Evolutionary conservation across 306 rosid genomes (phyloP).

Genomic region (Lathyrus sativus): DNA sequence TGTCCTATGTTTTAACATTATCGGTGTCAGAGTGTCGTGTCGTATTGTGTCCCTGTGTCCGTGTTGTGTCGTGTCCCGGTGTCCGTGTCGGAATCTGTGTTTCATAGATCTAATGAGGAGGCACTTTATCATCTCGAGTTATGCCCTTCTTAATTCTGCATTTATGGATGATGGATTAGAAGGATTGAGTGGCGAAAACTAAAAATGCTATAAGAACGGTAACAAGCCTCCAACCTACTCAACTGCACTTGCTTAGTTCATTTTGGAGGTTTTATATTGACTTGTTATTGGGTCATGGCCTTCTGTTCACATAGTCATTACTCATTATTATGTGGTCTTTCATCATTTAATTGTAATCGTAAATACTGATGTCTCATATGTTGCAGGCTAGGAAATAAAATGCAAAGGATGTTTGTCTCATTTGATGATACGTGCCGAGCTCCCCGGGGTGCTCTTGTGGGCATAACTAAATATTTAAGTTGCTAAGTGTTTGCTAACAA

Average conservation of each 20-base stretch:
- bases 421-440: slow-evolving; percentile 28
- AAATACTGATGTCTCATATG: slow-evolving; percentile 32
- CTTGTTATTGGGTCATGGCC: background rate
- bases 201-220: slow-evolving; percentile 5
- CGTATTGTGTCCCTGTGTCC: no score
- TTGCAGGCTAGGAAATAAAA: slow-evolving; percentile 61
- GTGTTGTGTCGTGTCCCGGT: no score
- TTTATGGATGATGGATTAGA: slow-evolving; percentile 5
- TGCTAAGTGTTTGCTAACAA: slow-evolving; percentile 36
- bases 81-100: no score
- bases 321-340: background rate
- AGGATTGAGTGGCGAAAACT: background rate
- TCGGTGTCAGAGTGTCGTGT: no score
- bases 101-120: background rate
- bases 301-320: no score
- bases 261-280: slow-evolving; percentile 18
- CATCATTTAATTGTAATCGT: background rate
- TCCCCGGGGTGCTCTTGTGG: slow-evolving; percentile 35
- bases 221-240: background rate
- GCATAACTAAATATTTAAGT: slow-evolving; percentile 39
- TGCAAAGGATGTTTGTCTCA: slow-evolving; percentile 30
- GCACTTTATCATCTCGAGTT: background rate
- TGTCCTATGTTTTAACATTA: no score
- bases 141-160: slow-evolving; percentile 2
- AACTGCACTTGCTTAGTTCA: background rate